phyloP scores from a whole-genome alignment of 345 rosid species.

The Physaria fendleri region DNA sequence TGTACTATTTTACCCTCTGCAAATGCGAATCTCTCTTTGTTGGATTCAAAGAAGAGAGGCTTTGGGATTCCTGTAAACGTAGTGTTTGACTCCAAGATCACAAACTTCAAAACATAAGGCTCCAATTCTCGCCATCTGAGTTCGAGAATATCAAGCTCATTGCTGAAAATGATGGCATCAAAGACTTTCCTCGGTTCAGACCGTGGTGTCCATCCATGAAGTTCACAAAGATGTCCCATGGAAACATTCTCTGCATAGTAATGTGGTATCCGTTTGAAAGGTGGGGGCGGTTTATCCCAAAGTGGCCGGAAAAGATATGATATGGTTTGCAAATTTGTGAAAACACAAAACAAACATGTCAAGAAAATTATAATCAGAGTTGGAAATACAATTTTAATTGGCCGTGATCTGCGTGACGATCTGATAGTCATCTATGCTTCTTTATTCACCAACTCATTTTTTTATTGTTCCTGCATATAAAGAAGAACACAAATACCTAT shows the following conservation, averaged over 20 bases:
- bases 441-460: neutral
- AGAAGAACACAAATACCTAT: neutral
- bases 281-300: slow-evolving; percentile 79
- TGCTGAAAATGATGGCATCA: slow-evolving; percentile 80
- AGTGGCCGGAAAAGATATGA: slow-evolving; percentile 76
- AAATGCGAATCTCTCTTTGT: slow-evolving; percentile 51
- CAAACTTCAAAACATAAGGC: slow-evolving; percentile 62
- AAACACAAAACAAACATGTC: slow-evolving; percentile 45
- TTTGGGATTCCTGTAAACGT: slow-evolving; percentile 90
- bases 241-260: slow-evolving; percentile 92
- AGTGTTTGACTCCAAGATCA: slow-evolving; percentile 74
- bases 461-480: neutral
- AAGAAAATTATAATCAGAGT: slow-evolving; percentile 43
- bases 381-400: slow-evolving; percentile 23
- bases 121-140: slow-evolving; percentile 73
- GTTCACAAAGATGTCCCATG: slow-evolving; percentile 65
- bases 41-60: slow-evolving; percentile 55
- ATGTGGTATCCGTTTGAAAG: slow-evolving; percentile 69
- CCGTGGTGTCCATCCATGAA: slow-evolving; percentile 80
- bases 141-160: slow-evolving; percentile 80
- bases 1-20: slow-evolving; percentile 57
- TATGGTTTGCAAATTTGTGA: slow-evolving; percentile 37
- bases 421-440: slow-evolving; percentile 40
- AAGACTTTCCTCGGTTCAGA: slow-evolving; percentile 55
- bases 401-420: slow-evolving; percentile 32